A percentile compares a stretch with the other conserved stretches of the same genome.
phyloP scores from a whole-genome alignment of 768 basidiomycete genomes.

The Brasilioporus rufonigricans region DNA sequence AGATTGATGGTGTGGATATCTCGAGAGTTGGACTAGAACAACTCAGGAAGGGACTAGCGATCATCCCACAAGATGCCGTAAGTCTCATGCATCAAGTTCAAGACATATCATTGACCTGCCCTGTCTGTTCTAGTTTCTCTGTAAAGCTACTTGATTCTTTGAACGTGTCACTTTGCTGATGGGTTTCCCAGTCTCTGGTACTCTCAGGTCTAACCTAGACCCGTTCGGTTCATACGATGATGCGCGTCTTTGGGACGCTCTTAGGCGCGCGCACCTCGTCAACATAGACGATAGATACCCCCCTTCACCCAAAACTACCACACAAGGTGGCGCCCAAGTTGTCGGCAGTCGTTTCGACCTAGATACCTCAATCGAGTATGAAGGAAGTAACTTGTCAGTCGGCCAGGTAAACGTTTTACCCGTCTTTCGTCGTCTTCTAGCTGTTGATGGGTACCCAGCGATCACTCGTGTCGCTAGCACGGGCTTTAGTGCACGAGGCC shows the following conservation, averaged over 20 bases:
- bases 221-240: conserved; percentile 84
- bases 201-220: conserved; percentile 83
- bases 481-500: conserved; percentile 84
- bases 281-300: conserved; percentile 45
- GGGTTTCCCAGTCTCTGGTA: conserved; percentile 59
- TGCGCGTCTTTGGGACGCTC: conserved; percentile 85
- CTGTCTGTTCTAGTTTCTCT: conserved; percentile 34
- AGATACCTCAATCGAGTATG: conserved; percentile 81
- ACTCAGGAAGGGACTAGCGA: conserved; percentile 63
- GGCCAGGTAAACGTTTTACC: conserved; percentile 35
- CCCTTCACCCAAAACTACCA: conserved; percentile 31
- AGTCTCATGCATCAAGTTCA: not conserved
- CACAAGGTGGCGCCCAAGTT: conserved; percentile 39
- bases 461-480: conserved; percentile 83
- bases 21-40: conserved; percentile 76
- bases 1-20: conserved; percentile 82
- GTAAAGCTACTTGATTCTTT: conserved; percentile 24
- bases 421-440: not conserved
- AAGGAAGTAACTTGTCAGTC: conserved; percentile 81
- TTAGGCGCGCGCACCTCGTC: conserved; percentile 81
- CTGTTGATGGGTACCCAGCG: conserved; percentile 51
- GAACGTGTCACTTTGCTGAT: conserved; percentile 12
- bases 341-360: conserved; percentile 63
- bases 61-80: conserved; percentile 75
- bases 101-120: not conserved